A percentile compares a stretch with the other conserved stretches of the same genome.
These are phyloP conservation scores for Globisporangium emineosum DNA, from an alignment of 352 stramenopile genomes.

Conservation along the genomic window DNA sequence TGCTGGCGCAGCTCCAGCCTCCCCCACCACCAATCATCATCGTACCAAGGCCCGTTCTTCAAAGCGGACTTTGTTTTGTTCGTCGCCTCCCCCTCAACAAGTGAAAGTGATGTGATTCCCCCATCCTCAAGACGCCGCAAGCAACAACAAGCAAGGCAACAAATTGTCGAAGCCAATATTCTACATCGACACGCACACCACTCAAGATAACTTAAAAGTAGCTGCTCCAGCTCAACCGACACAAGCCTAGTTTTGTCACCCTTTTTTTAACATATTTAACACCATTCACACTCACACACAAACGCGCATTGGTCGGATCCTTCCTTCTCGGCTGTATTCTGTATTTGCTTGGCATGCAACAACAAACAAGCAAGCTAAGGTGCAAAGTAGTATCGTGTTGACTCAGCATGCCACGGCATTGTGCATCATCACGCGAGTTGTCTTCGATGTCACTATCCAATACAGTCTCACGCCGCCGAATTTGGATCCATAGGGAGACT, in stretches of 20 bases:
- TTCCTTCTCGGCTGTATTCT: too few relatives aligned
- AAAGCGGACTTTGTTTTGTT: slow-evolving; percentile 9
- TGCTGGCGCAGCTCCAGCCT: not conserved
- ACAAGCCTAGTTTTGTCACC: slow-evolving; percentile 7
- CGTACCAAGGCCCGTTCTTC: not conserved
- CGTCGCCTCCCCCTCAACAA: not conserved
- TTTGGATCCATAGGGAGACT: not conserved
- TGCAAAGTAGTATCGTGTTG: not conserved
- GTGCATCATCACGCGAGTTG: too few relatives aligned
- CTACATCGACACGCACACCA: slow-evolving; percentile 10
- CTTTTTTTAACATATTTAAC: slow-evolving; percentile 1
- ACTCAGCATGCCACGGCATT: not conserved
- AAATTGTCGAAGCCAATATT: slow-evolving; percentile 7
- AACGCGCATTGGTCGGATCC: not conserved
- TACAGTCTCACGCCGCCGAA: too few relatives aligned
- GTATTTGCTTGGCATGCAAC: not conserved
- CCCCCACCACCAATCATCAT: not conserved
- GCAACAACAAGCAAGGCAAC: not conserved
- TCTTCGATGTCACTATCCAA: not conserved
- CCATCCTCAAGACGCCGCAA: slow-evolving; percentile 4
- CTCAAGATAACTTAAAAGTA: slow-evolving; percentile 8
- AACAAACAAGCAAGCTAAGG: not conserved
- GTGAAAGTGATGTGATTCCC: slow-evolving; percentile 7
- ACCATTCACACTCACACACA: not conserved
- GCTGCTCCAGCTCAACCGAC: not conserved